Conservation (phyloP, 2,329 filamentous ascomycete genomes). For the Emmonsia crescens region DNA sequence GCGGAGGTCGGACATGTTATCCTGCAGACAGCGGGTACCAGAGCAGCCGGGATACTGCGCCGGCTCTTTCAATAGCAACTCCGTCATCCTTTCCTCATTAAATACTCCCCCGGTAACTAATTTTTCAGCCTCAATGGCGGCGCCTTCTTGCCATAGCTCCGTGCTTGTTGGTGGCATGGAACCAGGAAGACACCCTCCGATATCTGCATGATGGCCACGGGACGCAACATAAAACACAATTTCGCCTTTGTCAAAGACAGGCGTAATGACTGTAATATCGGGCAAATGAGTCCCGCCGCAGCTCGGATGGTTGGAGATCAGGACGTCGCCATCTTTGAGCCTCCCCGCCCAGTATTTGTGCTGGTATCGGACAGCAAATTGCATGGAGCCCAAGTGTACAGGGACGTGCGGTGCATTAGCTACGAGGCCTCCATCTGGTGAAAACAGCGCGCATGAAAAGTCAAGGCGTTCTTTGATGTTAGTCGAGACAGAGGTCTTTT, state of each 20-base stretch:
- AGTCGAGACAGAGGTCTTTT: conserved; percentile 45
- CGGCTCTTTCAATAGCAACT: conserved; percentile 62
- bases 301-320: conserved; percentile 69
- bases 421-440: conserved; percentile 62
- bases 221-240: conserved; percentile 77
- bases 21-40: conserved; percentile 65
- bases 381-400: conserved; percentile 74
- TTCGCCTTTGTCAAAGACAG: conserved; percentile 56
- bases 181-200: conserved; percentile 70
- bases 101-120: conserved; percentile 67
- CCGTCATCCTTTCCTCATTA: conserved; percentile 63
- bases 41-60: conserved; percentile 64
- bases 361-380: conserved; percentile 70
- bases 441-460: conserved; percentile 74
- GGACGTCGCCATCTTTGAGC: conserved; percentile 62
- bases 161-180: conserved; percentile 60
- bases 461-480: conserved; percentile 82
- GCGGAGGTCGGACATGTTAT: conserved; percentile 79
- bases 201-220: conserved; percentile 72
- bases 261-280: conserved; percentile 68
- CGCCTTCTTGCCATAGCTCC: conserved; percentile 39
- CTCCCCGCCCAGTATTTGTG: conserved; percentile 65
- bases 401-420: conserved; percentile 62
- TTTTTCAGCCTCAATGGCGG: conserved; percentile 41
- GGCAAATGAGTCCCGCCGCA: conserved; percentile 74